Evolutionary conservation across 1,284 basidiomycete genomes (phyloP).

Genomic region (Ustilago lituana): DNA sequence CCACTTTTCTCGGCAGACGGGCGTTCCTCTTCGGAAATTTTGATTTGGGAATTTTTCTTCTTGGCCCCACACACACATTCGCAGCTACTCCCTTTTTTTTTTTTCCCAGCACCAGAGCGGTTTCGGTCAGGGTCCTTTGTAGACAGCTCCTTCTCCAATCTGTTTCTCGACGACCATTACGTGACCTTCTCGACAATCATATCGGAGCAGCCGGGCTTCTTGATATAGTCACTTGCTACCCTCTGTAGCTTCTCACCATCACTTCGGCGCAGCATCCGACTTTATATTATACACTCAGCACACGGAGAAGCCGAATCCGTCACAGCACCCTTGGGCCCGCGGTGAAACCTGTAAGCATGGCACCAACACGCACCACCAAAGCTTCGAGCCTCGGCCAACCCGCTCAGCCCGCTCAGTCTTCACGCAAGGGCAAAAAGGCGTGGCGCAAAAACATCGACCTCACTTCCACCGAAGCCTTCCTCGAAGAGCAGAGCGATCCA

Average conservation of each 20-base stretch:
- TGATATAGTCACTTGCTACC: no score
- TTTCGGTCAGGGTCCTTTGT: conserved; percentile 6
- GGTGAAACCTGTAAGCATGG: no score
- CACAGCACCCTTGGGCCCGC: no score
- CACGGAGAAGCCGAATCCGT: no score
- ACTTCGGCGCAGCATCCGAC: neutral
- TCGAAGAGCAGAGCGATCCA: conserved; percentile 54
- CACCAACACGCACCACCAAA: conserved; percentile 32
- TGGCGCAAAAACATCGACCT: conserved; percentile 82
- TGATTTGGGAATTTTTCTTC: conserved; percentile 20
- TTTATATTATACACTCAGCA: no score
- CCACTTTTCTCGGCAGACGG: conserved; percentile 10
- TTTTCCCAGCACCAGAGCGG: neutral
- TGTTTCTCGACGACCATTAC: conserved; percentile 3
- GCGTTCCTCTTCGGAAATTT: conserved; percentile 7
- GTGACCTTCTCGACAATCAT: no score
- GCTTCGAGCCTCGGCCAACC: conserved; percentile 34
- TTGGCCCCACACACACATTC: neutral
- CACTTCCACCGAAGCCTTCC: conserved; percentile 46
- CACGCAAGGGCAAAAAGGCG: conserved; percentile 86
- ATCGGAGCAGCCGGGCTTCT: no score
- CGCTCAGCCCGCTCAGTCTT: conserved; percentile 73
- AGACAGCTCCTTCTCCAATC: neutral
- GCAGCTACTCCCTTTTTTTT: no score
- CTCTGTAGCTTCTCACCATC: neutral